phyloP scores from a whole-genome alignment of 768 basidiomycete species.

The Trametes gibbosa region DNA sequence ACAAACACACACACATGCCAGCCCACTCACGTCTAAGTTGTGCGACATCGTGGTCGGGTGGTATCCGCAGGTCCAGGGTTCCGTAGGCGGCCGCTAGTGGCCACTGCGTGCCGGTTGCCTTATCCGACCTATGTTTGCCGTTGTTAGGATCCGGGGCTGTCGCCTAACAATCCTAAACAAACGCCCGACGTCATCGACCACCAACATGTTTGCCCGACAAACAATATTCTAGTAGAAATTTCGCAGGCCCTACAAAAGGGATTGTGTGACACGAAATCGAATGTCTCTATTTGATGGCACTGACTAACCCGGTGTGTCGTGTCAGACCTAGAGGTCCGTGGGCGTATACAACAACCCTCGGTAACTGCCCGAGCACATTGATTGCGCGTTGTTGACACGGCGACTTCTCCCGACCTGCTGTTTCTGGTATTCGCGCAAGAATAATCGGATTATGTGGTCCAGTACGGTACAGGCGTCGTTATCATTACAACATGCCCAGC shows the following conservation, averaged over 20 bases:
- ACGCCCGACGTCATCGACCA: background rate
- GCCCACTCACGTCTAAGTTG: constrained; percentile 27
- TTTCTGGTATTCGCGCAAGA: background rate
- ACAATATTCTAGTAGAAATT: too few species aligned
- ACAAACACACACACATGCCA: background rate
- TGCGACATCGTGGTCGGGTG: constrained; percentile 19
- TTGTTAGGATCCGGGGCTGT: constrained; percentile 20
- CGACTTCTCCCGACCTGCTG: too few species aligned
- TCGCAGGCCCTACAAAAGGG: too few species aligned
- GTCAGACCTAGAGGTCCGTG: too few species aligned
- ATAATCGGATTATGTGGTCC: constrained; percentile 13
- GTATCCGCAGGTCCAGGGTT: constrained; percentile 4
- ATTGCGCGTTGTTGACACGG: too few species aligned
- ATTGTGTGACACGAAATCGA: too few species aligned
- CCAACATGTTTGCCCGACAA: background rate
- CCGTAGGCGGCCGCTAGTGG: constrained; percentile 3
- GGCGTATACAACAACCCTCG: too few species aligned
- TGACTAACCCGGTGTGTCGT: too few species aligned
- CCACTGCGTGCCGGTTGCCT: background rate
- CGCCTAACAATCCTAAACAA: constrained; percentile 23
- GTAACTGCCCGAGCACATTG: too few species aligned
- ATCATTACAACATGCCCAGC: constrained; percentile 19
- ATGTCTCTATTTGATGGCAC: too few species aligned
- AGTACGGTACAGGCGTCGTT: constrained; percentile 20
- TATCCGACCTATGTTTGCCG: constrained; percentile 11